These are phyloP conservation scores for Candida silvicultrix DNA, from an alignment of 805 yeast species.

Conservation along the genomic window DNA sequence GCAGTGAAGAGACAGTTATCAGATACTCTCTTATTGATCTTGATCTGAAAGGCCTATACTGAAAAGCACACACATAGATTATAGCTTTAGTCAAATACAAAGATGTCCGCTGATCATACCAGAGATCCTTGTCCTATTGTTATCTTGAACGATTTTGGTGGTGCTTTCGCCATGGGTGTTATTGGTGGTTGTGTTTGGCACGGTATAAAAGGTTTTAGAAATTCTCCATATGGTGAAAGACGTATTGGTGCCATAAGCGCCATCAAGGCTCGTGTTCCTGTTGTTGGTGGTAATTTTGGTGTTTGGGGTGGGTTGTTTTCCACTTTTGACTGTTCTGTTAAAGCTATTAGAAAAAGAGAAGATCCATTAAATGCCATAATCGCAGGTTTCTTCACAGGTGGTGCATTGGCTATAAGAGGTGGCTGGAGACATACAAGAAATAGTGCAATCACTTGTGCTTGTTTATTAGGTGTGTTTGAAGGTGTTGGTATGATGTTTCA, in stretches of 20 bases:
- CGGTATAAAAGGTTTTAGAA: constrained; percentile 97
- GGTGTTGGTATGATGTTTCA: constrained; percentile 97
- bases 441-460: constrained; percentile 96
- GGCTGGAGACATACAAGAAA: constrained; percentile 97
- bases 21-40: no score
- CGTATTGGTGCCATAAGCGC: constrained; percentile 85
- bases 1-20: no score
- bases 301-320: constrained; percentile 99
- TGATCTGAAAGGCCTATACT: no score
- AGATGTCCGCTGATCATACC: constrained; percentile 91
- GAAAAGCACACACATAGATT: no score
- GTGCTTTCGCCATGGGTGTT: constrained; percentile 98
- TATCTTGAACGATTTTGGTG: constrained; percentile 94
- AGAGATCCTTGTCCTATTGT: constrained; percentile 99
- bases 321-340: constrained; percentile 91
- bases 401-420: constrained; percentile 96
- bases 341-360: constrained; percentile 93
- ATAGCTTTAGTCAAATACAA: no score
- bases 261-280: constrained; percentile 94
- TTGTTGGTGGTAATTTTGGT: constrained; percentile 98
- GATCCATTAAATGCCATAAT: constrained; percentile 98
- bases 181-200: constrained; percentile 99
- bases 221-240: constrained; percentile 96
- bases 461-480: constrained; percentile 92
- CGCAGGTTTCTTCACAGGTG: constrained; percentile 98